Evolutionary conservation across 2,329 filamentous ascomycete genomes (phyloP), one percentile per base, ranked within the genome.

Genomic region (Beauveria asiatica): DNA sequence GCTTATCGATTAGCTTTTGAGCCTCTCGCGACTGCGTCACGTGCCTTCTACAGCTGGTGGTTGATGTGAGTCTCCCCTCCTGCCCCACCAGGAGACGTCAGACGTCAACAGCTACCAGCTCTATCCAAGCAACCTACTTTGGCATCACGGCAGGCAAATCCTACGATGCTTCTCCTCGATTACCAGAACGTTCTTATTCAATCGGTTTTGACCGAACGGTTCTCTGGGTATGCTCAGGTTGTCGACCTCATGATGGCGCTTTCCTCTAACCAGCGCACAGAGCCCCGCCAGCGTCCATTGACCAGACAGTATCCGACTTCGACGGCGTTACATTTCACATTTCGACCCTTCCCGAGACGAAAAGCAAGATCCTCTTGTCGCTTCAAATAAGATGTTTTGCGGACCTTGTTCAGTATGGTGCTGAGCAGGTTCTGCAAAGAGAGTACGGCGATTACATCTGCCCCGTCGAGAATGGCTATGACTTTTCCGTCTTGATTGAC

Each of bases 101-200:
- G 33, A 37, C 33, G 11, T 37, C 33, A 13, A 71, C 65, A 65
- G 66, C 65, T 66, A 68, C 65, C 59, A 66, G 60, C 69, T 65
- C 64, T 65, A 61, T 65, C 65, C 64, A 65, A 67, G 65, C 63
- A 64, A 66, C 63, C 42, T 54, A 60, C 49, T 60, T 48, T 37
- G 62, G 50, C 44, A 57, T 59, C 58, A 61, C 62, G 60, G 61
- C 62, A 60, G 63, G 21, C 64, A 60, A 62, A 63, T 66, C 66
- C 67, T 74, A 85, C 72, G 64, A 88, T 88, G 94, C 86, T 99
- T 79, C 87, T 99, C 68, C 87, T 99, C 74, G 95, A 99, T 78
- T 99, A 99, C 71, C 94, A 99, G 75, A 99, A 99, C 76, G 91
- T 96, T 56, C 84, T 99, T 73, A 96, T 99, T 69, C 92, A 97